Conservation (phyloP, 2,329 filamentous ascomycete species). For the Coniochaeta hoffmannii region DNA sequence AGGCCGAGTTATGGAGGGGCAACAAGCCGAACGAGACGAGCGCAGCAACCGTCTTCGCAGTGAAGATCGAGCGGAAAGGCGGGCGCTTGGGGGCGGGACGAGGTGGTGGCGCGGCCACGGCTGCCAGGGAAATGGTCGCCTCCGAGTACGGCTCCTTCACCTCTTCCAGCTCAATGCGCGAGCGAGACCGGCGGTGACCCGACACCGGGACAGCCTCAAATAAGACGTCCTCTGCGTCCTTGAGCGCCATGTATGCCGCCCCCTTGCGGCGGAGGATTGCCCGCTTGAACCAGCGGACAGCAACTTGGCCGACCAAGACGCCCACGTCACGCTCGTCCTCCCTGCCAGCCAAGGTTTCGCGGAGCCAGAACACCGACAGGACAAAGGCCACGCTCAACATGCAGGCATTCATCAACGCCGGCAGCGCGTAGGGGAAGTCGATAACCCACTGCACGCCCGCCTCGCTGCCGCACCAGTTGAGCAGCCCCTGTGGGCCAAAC, state of each 20-base stretch:
- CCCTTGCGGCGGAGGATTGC: constrained; percentile 10
- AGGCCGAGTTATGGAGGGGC: constrained; percentile 56
- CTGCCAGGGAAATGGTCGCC: background rate
- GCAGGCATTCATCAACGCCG: constrained; percentile 29
- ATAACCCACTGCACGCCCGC: constrained; percentile 30
- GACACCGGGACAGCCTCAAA: background rate
- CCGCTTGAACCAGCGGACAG: constrained; percentile 10
- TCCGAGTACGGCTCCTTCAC: constrained; percentile 5
- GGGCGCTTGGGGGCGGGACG: constrained; percentile 2
- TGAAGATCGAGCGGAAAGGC: constrained; percentile 17
- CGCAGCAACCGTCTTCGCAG: constrained; percentile 24
- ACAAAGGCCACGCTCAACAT: constrained; percentile 22
- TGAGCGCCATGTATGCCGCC: constrained; percentile 2
- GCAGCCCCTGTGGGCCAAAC: constrained; percentile 27
- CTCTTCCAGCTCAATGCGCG: constrained; percentile 1
- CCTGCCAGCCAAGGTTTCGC: constrained; percentile 26
- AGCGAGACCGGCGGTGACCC: background rate
- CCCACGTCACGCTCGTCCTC: constrained; percentile 5
- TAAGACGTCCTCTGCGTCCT: background rate
- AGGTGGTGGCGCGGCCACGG: background rate
- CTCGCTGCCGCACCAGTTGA: constrained; percentile 21
- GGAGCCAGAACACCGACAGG: constrained; percentile 25
- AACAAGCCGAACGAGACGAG: constrained; percentile 36
- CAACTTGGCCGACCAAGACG: constrained; percentile 3
- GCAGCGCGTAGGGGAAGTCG: constrained; percentile 36